These are phyloP conservation scores for Hebeloma cylindrosporum DNA, from an alignment of 768 basidiomycete species.

Conservation along the genomic window DNA sequence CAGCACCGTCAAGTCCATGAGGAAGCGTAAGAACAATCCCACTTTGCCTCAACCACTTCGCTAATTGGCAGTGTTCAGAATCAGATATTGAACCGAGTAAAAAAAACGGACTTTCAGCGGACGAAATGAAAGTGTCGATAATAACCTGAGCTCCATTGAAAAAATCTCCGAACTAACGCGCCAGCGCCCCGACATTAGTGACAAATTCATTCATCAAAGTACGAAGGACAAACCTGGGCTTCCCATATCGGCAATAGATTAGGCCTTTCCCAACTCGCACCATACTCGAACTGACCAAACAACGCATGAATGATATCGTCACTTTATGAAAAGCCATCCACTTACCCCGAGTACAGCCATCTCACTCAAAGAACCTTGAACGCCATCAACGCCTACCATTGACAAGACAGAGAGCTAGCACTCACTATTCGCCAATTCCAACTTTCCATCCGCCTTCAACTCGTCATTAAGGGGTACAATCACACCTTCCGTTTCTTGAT, in stretches of 20 bases:
- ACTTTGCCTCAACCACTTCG: slow-evolving; percentile 93
- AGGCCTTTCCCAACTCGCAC: slow-evolving; percentile 86
- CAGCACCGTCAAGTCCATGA: slow-evolving; percentile 90
- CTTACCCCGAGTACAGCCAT: slow-evolving; percentile 84
- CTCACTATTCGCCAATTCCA: slow-evolving; percentile 88
- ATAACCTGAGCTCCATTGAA: slow-evolving; percentile 90
- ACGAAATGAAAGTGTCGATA: slow-evolving; percentile 86
- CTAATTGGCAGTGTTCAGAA: slow-evolving; percentile 34
- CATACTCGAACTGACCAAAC: slow-evolving; percentile 75
- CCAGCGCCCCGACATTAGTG: background rate
- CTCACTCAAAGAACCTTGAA: slow-evolving; percentile 80
- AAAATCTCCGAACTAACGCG: slow-evolving; percentile 82
- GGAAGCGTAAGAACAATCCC: slow-evolving; percentile 84
- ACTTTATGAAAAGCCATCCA: slow-evolving; percentile 9
- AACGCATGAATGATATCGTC: slow-evolving; percentile 1
- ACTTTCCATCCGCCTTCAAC: slow-evolving; percentile 57
- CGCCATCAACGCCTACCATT: background rate
- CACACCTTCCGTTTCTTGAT: slow-evolving; percentile 81
- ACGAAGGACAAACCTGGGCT: slow-evolving; percentile 66
- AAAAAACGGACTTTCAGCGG: slow-evolving; percentile 70
- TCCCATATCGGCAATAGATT: slow-evolving; percentile 88
- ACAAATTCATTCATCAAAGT: background rate
- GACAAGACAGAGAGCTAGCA: slow-evolving; percentile 7
- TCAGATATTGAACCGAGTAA: background rate
- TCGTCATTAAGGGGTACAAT: slow-evolving; percentile 79